Evolutionary conservation across 257 asterid species (phyloP), one percentile per base, ranked within the genome.

Genomic region (Plantago elongata): DNA sequence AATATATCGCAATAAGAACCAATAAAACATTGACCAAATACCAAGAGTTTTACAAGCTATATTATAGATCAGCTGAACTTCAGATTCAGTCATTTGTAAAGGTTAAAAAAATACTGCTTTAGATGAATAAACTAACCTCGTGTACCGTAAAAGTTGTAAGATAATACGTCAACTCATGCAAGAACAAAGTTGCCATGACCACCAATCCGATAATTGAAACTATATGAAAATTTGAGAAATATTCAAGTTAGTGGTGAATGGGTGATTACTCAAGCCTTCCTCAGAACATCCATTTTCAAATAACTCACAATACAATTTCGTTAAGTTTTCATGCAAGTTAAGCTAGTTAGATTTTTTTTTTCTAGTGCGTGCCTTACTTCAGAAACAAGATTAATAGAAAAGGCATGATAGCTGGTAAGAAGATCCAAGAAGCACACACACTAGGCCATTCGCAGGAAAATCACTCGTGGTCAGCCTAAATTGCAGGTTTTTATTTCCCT

Each of bases 131-230:
- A 64, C 75, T 45, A 52, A 93, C 99, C 99, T 93, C 84, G 70
- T 93, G 96, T 54, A 93, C 86, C 43, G 89, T 87, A 71, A 77
- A 77, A 4, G 95, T 93, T 45, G 89, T 75, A 54, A 93, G 89
- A 78, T 93, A 89, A 78, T 87, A 93, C 62, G 81, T 79, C 77
- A 93, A 77, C 75, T 93, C 99, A 13, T 93, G 99, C 73, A 93
- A 59, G 76, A 93, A 93, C 79, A 93, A 72, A 13, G 95, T 85
- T 58, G 85, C 95, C 89, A 93, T 93, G 83, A 93, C 84, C 55
- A 68, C 80, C 76, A 89, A 74, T 67, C 99, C 99, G 66, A 93
- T 51, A 72, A 93, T 71, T 57, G 99, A 93, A 64, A 93, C 99
- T 93, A 66, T 40, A 56, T 27, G 9, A 51, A 22, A 18, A 64